Base-by-base conservation (phyloP, 148 eudicot genomes). In the Rhododendron henanense region DNA sequence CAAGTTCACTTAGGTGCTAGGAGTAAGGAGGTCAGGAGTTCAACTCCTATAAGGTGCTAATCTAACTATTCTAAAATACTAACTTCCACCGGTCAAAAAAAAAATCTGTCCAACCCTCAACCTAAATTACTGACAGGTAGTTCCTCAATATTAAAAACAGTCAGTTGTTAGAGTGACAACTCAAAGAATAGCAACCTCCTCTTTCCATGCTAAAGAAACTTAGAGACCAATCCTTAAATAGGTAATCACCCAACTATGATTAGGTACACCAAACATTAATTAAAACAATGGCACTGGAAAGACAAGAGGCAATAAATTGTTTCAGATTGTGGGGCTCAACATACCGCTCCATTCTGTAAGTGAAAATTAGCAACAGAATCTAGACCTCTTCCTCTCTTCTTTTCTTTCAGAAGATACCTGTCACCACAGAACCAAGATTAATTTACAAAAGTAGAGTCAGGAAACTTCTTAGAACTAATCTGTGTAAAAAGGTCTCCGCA, bases 351-450 rank as follows among this genome's bases (percentile, higher is more conserved):
- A 88, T 97, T 97, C 89, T 94, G 99, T 87, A 95, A 92, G 94
- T 97, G 99, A 87, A 97, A 97, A 94, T 97, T 97, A 47, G 98
- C 95, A 88, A 97, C 99, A 88, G 95, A 91, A 87, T 97, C 99
- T 28, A 97, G 88, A 88, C 98, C 96, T 87, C 93, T 97, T 87
- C 99, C 99, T 88, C 99, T 91, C 92, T 93, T 95, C 87, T 93
- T 97, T 87, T 95, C 99, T 89, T 90, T 88, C 82, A 93, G 86
- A 90, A 87, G 87, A 82, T 87, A 87, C 84, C 87, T 87, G 84
- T 57, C 45, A 45, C 50, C 48, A 84, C 31, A 47, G 48, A 80
- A 85, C 8, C 65, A 82, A 41, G 5, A 41, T 19, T 11, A 45
- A 47, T n/a, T 55, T 51, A 81, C 19, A 19, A 33, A 81, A 53